A percentile compares a stretch with the other conserved stretches of the same genome.
Conservation (phyloP, 2,329 filamentous ascomycete genomes). For the Hysterium pulicare region DNA sequence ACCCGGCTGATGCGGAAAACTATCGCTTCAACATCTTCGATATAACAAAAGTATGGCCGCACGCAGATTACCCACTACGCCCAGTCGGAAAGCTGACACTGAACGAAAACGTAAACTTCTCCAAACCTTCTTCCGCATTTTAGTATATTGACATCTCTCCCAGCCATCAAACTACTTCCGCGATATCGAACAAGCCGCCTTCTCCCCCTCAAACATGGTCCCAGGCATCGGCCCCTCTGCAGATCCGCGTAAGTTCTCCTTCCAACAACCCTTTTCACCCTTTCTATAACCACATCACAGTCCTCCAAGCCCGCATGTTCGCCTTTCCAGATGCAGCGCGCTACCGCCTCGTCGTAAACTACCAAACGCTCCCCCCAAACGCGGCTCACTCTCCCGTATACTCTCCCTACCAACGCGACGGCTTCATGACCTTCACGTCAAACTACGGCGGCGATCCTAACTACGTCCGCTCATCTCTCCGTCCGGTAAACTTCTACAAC, state of each 20-base stretch:
- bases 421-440: slow-evolving; percentile 28
- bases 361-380: slow-evolving; percentile 45
- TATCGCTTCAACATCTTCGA: slow-evolving; percentile 54
- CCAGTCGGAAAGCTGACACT: slow-evolving; percentile 51
- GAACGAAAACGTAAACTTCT: slow-evolving; percentile 44
- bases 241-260: slow-evolving; percentile 44
- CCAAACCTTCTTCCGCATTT: slow-evolving; percentile 5
- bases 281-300: slow-evolving; percentile 23
- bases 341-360: slow-evolving; percentile 48
- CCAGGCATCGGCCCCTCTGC: slow-evolving; percentile 61
- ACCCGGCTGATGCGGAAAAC: slow-evolving; percentile 48
- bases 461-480: slow-evolving; percentile 37
- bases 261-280: background rate
- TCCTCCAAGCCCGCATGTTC: slow-evolving; percentile 62
- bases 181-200: slow-evolving; percentile 66
- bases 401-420: slow-evolving; percentile 28
- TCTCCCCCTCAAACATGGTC: slow-evolving; percentile 62
- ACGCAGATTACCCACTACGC: slow-evolving; percentile 48
- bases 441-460: slow-evolving; percentile 48
- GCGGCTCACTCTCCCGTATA: slow-evolving; percentile 26
- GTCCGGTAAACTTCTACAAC: slow-evolving; percentile 9
- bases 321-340: slow-evolving; percentile 58
- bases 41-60: slow-evolving; percentile 55
- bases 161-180: slow-evolving; percentile 62
- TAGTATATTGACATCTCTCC: background rate